Base-by-base conservation (phyloP, 2,329 filamentous ascomycete genomes). In the Stenocarpella maydis region DNA sequence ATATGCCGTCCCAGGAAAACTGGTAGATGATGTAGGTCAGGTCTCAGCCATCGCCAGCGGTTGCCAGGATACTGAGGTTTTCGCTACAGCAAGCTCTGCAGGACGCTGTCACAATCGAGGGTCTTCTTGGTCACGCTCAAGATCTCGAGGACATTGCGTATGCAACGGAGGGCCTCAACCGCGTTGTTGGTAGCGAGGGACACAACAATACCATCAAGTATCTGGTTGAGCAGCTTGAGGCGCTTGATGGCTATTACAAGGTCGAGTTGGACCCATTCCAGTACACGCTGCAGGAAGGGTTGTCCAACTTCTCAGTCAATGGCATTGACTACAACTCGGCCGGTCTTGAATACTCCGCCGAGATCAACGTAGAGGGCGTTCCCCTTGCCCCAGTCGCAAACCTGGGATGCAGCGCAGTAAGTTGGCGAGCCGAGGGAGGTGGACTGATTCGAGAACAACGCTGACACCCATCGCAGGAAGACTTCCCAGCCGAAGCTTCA, bases 381-480 rank as follows among this genome's bases (percentile, higher is more conserved):
- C 77, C 82, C 1, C 74, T 89, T 15, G 79, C 87, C 52, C 74
- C 78, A 28, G 84, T 86, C 19, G 76, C 80, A 28, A 85, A 86
- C 75, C 76, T 88, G 4, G 88, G 88, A 52, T 91, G 89, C 76
- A 76, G 76, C 5, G 78, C 79, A 14, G 76, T 78, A 15, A 87
- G 90, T 75, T 91, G 82, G 76, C 85, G 12, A 7, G 7, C 10
- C 21, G 19, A 31, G 45, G 41, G 45, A n/a, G 7, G 2, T 10
- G n/a, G 4, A 12, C 21, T 12, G 4, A 34, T 10, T 21, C n/a
- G 14, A 14, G 24, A 14, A 47, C 12, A 37, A 34, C 15, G 41
- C 58, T 63, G 28, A 63, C 28, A 12, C 28, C 61, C 39, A 21
- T n/a, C 17, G 3, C 12, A 65, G 61, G 64, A 24, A 15, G 64